A percentile compares a stretch with the other conserved stretches of the same genome.
phyloP scores from a whole-genome alignment of 805 yeast species.

The Ogataea zsoltii region DNA sequence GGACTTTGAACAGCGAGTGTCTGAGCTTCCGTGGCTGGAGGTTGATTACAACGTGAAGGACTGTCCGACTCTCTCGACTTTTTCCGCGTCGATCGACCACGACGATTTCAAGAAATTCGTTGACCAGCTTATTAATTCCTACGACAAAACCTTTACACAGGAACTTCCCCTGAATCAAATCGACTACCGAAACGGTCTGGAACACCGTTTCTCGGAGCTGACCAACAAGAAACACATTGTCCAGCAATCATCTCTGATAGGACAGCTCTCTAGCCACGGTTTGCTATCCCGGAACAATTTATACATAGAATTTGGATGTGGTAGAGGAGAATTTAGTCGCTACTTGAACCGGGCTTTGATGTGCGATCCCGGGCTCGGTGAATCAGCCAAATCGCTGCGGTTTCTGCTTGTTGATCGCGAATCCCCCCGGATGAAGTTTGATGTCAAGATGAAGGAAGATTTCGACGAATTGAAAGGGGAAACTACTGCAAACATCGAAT shows the following conservation, averaged over 20 bases:
- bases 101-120: constrained; percentile 27
- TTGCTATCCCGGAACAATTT: constrained; percentile 39
- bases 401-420: constrained; percentile 76
- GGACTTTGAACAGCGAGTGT: constrained; percentile 35
- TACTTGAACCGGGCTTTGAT: constrained; percentile 46
- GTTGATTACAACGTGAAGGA: constrained; percentile 46
- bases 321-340: constrained; percentile 80
- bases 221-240: constrained; percentile 70
- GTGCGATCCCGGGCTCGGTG: constrained; percentile 9
- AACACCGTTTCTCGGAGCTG: constrained; percentile 48
- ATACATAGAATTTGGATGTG: constrained; percentile 86
- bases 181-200: constrained; percentile 35
- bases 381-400: constrained; percentile 6
- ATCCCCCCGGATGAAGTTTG: constrained; percentile 76
- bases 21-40: constrained; percentile 44
- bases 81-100: constrained; percentile 13
- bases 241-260: constrained; percentile 81
- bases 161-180: constrained; percentile 22
- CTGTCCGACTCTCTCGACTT: constrained; percentile 1
- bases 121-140: constrained; percentile 10
- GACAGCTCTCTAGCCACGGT: constrained; percentile 50
- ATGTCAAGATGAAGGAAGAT: constrained; percentile 64
- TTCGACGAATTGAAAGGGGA: constrained; percentile 27
- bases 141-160: constrained; percentile 13
- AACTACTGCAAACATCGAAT: not conserved